phyloP scores from a whole-genome alignment of 768 basidiomycete species.

The Phallus indusiatus region DNA sequence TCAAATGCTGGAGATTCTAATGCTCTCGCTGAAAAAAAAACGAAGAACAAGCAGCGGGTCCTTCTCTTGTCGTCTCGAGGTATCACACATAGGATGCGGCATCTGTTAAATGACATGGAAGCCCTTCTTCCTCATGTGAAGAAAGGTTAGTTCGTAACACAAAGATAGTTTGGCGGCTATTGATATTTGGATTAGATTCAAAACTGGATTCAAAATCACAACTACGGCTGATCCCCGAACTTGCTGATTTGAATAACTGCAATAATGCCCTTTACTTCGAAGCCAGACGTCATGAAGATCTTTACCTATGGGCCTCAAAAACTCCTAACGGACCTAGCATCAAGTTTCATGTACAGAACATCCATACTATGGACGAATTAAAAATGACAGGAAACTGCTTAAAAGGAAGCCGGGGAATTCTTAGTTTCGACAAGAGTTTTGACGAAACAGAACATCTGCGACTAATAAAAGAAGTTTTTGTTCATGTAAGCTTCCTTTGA shows the following conservation, averaged over 20 bases:
- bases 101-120: constrained; percentile 93
- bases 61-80: constrained; percentile 88
- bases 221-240: constrained; percentile 84
- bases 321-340: constrained; percentile 96
- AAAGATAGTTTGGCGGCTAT: neutral
- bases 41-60: constrained; percentile 92
- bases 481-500: constrained; percentile 52
- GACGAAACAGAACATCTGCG: constrained; percentile 82
- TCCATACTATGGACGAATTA: constrained; percentile 99
- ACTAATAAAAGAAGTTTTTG: constrained; percentile 87
- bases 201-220: constrained; percentile 97
- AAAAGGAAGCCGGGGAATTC: constrained; percentile 85
- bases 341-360: constrained; percentile 96
- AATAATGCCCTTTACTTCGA: constrained; percentile 98
- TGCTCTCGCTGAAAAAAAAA: constrained; percentile 33
- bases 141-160: constrained; percentile 47
- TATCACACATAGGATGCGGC: constrained; percentile 92
- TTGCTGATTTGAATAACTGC: constrained; percentile 95
- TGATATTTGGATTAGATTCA: constrained; percentile 49
- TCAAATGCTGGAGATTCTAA: constrained; percentile 23
- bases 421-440: constrained; percentile 88
- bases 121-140: constrained; percentile 87
- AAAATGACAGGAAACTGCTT: constrained; percentile 99
- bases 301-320: constrained; percentile 95
- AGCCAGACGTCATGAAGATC: constrained; percentile 87